Evolutionary conservation across 176 grass and related monocot species (phyloP).

Genomic region (Cocos nucifera): DNA sequence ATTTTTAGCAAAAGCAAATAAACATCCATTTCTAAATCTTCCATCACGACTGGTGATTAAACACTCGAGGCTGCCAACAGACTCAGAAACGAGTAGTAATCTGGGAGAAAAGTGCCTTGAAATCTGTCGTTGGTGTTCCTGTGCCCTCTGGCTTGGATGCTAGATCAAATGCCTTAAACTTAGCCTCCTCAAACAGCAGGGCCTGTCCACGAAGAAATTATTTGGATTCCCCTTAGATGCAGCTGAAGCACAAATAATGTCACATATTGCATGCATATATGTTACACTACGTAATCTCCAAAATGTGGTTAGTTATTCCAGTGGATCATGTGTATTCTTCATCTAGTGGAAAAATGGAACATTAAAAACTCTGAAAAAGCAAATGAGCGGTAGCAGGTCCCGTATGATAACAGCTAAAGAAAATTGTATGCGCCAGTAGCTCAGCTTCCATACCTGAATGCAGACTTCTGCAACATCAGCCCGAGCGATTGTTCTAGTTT

Average conservation of each 20-base stretch:
- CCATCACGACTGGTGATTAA: too few species aligned
- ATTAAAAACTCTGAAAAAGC: too few species aligned
- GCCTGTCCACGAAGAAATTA: constrained; percentile 29
- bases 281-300: too few species aligned
- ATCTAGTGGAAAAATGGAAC: too few species aligned
- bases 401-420: neutral
- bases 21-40: too few species aligned
- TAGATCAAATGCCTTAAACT: constrained; percentile 83
- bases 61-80: too few species aligned
- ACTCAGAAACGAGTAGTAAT: constrained; percentile 58
- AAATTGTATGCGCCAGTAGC: neutral
- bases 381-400: too few species aligned
- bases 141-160: constrained; percentile 93
- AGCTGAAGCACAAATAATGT: neutral
- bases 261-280: too few species aligned
- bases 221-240: too few species aligned
- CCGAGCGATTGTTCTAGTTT: constrained; percentile 79
- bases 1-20: too few species aligned
- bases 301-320: too few species aligned
- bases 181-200: constrained; percentile 66
- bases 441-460: constrained; percentile 46
- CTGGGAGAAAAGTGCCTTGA: constrained; percentile 60
- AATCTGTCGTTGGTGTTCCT: constrained; percentile 68
- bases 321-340: too few species aligned
- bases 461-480: constrained; percentile 92